These are phyloP conservation scores for Cyphellophora europaea DNA, from an alignment of 2,329 filamentous ascomycete species.

Conservation along the genomic window DNA sequence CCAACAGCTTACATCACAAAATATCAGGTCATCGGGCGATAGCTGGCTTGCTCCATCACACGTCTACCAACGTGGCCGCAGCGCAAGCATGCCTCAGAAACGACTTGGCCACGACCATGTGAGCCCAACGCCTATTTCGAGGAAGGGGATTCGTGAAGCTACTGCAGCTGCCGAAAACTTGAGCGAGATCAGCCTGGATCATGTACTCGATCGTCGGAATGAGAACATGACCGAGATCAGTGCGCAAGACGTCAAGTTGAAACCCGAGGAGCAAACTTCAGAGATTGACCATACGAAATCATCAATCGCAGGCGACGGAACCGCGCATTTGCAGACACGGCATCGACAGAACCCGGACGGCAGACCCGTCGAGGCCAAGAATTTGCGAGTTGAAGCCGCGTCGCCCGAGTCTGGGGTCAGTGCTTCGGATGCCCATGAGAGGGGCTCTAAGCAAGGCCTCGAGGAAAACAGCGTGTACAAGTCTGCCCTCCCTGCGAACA, in stretches of 20 bases:
- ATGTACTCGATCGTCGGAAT: conserved; percentile 6
- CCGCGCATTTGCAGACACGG: no score
- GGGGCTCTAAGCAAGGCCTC: no score
- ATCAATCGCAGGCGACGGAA: not conserved
- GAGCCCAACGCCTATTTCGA: not conserved
- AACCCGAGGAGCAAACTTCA: conserved; percentile 9
- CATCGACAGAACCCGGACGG: not conserved
- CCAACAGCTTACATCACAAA: no score
- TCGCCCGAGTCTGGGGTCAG: not conserved
- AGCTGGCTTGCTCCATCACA: not conserved
- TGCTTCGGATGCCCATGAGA: not conserved
- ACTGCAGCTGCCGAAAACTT: conserved; percentile 10
- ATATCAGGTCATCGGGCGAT: not conserved
- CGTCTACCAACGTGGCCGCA: conserved; percentile 5
- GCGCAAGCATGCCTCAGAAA: conserved; percentile 9
- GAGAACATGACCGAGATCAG: conserved; percentile 11
- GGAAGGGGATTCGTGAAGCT: not conserved
- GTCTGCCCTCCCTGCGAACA: no score
- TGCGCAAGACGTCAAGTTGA: conserved; percentile 5
- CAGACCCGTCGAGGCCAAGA: not conserved
- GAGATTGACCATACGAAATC: conserved; percentile 4
- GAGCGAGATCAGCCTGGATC: conserved; percentile 11
- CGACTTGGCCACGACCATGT: no score
- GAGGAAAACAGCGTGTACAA: no score
- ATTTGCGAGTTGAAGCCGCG: not conserved